Evolutionary conservation across 1,284 basidiomycete genomes (phyloP), one percentile per base, ranked within the genome.

Genomic region (Singerocomus inundabilis): DNA sequence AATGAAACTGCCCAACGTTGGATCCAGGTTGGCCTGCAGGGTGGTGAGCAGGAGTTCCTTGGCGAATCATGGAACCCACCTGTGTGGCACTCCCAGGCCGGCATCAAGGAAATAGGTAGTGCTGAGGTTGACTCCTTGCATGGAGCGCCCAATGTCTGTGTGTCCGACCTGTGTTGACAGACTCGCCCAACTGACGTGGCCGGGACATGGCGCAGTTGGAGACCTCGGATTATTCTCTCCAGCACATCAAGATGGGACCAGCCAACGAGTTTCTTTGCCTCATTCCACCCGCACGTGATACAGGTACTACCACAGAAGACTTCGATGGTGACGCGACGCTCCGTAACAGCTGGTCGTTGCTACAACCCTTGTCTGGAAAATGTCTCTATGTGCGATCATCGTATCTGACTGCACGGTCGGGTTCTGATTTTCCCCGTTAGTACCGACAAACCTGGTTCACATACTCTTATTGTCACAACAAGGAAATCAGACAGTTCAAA

Each of bases 381-480:
- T 91, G 88, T 69, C 80, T 91, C 68, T 91, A 90, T 70, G 88
- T 91, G 72, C 66, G 85, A 77, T 55, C 52, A 39, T 59, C 52
- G 50, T 56, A 54, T 53, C 53, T 61, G 58, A 46, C 54, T 44
- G 21, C 46, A 38, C 35, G 36, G 24, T 46, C 44, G 57, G 52
- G 30, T 38, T 55, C 51, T 56, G 39, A 69, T 49, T 36, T 29
- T 18, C 6, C 39, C 39, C 46, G 24, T 47, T 60, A 91, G 88
- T 85, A 88, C 68, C 81, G 82, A 60, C 88, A 91, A 77, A 80
- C 85, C 34, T 98, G 94, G 94, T 97, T 96, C 73, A 97, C 93
- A 36, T 97, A 96, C 70, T 87, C 91, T 52, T 96, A 96, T 71
- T 96, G 93, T 74, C 93, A 94, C 71, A 88, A 91, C 70, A 79